Evolutionary conservation across 2,329 filamentous ascomycete genomes (phyloP).

Genomic region (Colletotrichum endophyticum): DNA sequence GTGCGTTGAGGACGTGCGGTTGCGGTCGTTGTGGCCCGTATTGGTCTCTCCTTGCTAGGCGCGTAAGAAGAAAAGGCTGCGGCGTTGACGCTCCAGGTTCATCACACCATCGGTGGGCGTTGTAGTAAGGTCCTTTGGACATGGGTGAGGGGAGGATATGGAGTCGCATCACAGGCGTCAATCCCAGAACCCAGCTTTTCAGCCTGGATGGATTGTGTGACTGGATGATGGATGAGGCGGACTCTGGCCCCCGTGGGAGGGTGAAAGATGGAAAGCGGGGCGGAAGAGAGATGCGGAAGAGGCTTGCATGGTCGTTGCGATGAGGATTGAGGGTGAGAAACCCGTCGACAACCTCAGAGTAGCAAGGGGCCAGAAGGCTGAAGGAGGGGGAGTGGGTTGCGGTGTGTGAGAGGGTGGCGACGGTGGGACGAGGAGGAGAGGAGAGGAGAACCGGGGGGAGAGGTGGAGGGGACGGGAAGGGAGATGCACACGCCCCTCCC

Average conservation of each 20-base stretch:
- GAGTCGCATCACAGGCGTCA: neutral
- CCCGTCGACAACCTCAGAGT: neutral
- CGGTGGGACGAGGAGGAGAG: neutral
- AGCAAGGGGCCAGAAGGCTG: neutral
- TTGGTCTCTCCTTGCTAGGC: neutral
- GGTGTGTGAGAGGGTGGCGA: neutral
- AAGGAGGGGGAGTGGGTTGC: neutral
- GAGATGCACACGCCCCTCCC: neutral
- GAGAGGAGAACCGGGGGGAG: neutral
- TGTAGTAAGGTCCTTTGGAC: neutral
- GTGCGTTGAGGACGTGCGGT: neutral
- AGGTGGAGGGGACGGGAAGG: neutral
- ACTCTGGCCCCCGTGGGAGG: neutral
- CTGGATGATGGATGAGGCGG: neutral
- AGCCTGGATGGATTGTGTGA: neutral
- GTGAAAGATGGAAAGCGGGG: neutral
- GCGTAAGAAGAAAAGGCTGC: neutral
- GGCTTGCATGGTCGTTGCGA: conserved; percentile 10
- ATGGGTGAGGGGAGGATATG: neutral
- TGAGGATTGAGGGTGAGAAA: neutral
- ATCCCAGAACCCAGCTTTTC: neutral
- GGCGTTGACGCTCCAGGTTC: conserved; percentile 4
- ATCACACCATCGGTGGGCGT: conserved; percentile 11
- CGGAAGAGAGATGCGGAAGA: neutral
- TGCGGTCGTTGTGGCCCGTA: neutral